These are phyloP conservation scores for Sordariomycetes sp. DNA, from an alignment of 2,329 filamentous ascomycete genomes.

Conservation along the genomic window DNA sequence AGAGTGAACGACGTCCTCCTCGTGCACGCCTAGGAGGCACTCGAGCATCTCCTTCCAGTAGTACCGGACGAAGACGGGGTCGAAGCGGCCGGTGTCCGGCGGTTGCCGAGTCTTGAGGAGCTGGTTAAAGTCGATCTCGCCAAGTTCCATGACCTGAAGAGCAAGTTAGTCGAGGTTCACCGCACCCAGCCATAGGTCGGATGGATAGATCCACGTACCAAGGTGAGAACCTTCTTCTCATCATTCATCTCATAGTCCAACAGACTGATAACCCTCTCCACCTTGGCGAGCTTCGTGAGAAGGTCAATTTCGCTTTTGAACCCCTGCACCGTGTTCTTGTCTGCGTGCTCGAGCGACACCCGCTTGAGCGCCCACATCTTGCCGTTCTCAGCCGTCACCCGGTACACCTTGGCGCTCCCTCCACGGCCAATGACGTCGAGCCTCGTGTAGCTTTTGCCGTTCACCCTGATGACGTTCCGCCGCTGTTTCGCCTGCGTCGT, in stretches of 20 bases:
- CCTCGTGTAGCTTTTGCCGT: slow-evolving; percentile 80
- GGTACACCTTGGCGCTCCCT: slow-evolving; percentile 87
- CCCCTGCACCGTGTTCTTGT: slow-evolving; percentile 69
- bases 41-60: slow-evolving; percentile 99
- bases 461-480: slow-evolving; percentile 73
- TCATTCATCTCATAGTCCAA: slow-evolving; percentile 91
- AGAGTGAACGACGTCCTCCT: slow-evolving; percentile 86
- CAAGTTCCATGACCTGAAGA: slow-evolving; percentile 82
- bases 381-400: slow-evolving; percentile 93
- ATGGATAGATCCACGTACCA: slow-evolving; percentile 39
- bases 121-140: slow-evolving; percentile 83
- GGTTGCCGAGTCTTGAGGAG: slow-evolving; percentile 65
- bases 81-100: slow-evolving; percentile 61
- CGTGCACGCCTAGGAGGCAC: slow-evolving; percentile 80
- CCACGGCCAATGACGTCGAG: slow-evolving; percentile 85
- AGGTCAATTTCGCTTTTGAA: slow-evolving; percentile 95
- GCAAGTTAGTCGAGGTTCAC: slow-evolving; percentile 10
- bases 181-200: neutral
- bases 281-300: slow-evolving; percentile 64
- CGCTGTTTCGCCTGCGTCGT: slow-evolving; percentile 62
- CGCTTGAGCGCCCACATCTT: slow-evolving; percentile 91
- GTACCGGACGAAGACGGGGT: slow-evolving; percentile 84
- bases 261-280: slow-evolving; percentile 81
- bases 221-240: slow-evolving; percentile 74
- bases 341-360: slow-evolving; percentile 80